Percentiles rank a stretch among this genome's conserved stretches.
phyloP scores from a whole-genome alignment of 768 basidiomycete genomes.

The Boletus patriciae region DNA sequence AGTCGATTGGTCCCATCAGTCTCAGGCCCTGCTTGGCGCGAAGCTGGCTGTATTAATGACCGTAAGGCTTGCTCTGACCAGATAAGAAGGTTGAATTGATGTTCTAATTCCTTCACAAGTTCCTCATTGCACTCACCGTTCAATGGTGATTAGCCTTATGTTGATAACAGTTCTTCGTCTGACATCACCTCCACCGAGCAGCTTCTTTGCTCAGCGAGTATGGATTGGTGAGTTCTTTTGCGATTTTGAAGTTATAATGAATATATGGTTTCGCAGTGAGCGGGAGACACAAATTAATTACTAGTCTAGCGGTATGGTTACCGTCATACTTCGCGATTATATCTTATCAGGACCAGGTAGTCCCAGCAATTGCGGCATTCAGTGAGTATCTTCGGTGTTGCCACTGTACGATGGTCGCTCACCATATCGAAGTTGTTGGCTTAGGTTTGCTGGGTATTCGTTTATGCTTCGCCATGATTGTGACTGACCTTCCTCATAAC shows the following conservation, averaged over 20 bases:
- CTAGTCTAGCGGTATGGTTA: conserved; percentile 1
- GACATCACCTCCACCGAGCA: neutral
- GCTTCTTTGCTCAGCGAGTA: conserved; percentile 8
- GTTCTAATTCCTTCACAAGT: neutral
- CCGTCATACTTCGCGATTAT: neutral
- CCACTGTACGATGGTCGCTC: neutral
- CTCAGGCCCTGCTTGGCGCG: neutral
- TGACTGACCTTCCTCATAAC: neutral
- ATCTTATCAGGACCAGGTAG: conserved; percentile 1
- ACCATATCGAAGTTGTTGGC: conserved; percentile 4
- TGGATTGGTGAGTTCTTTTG: conserved; percentile 5
- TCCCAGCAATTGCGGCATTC: neutral
- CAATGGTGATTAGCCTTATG: neutral
- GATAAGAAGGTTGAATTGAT: neutral
- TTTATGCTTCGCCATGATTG: neutral
- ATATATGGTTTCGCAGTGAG: conserved; percentile 3
- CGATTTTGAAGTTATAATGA: neutral
- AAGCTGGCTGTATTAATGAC: conserved; percentile 2
- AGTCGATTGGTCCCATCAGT: no score
- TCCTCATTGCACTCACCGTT: neutral
- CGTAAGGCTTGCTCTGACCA: neutral
- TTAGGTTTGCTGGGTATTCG: neutral
- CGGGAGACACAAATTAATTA: conserved; percentile 2
- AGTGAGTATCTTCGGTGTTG: neutral
- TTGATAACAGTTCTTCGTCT: neutral